Evolutionary conservation across 106 monocot genomes (phyloP).

Genomic region (Dioscorea dumetorum): DNA sequence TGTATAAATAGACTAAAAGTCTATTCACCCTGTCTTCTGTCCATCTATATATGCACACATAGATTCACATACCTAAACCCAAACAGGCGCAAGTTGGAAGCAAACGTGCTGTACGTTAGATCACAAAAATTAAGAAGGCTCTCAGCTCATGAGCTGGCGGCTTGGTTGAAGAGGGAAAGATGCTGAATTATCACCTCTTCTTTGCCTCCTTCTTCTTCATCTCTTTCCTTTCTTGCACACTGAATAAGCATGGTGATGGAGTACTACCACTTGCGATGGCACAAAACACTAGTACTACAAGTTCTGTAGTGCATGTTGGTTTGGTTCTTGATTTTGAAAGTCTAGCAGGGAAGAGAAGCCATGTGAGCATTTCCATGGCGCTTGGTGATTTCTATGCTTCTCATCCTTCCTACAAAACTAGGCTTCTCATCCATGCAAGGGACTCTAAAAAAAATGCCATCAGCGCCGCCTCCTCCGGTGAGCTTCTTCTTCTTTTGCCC

Average conservation of each 20-base stretch:
- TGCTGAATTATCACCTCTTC: background rate
- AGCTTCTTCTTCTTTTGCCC: background rate
- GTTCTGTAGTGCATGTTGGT: constrained; percentile 9
- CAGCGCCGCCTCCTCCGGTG: constrained; percentile 20
- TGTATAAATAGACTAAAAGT: no score
- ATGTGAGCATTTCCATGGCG: constrained; percentile 19
- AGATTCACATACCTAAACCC: no score
- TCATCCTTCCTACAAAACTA: constrained; percentile 11
- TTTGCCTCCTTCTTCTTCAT: background rate
- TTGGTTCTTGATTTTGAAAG: constrained; percentile 16
- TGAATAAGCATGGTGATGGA: background rate
- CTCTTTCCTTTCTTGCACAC: background rate
- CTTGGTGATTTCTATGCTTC: constrained; percentile 25
- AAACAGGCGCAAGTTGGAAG: background rate
- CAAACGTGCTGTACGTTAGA: background rate
- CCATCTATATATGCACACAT: no score
- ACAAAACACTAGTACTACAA: background rate
- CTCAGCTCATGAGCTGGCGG: background rate
- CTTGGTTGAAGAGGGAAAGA: background rate
- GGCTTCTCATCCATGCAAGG: constrained; percentile 10
- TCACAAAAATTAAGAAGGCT: background rate
- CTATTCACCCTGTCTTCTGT: no score
- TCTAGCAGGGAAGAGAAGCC: constrained; percentile 10
- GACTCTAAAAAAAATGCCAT: constrained; percentile 11
- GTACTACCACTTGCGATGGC: background rate